Conservation (phyloP, 345 rosid genomes). For the Brassica carinata region DNA sequence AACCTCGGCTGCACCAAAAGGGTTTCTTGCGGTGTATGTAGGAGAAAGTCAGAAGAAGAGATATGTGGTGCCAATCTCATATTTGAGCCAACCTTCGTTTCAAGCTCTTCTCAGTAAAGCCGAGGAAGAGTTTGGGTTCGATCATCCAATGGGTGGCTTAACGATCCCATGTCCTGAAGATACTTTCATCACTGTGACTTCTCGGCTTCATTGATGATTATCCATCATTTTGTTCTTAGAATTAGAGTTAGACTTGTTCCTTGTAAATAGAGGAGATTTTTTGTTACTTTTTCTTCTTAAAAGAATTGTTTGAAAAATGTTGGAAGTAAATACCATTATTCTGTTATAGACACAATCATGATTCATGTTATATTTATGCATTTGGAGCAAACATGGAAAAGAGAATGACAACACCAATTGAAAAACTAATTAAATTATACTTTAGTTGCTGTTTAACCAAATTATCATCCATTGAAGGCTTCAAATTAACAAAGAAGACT, state of each 20-base stretch:
- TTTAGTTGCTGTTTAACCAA: slow-evolving; percentile 1
- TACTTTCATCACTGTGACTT: no score
- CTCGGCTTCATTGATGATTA: no score
- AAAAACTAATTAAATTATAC: neutral
- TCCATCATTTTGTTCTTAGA: neutral
- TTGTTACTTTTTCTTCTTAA: neutral
- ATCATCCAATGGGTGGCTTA: no score
- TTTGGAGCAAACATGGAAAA: neutral
- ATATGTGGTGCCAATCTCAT: no score
- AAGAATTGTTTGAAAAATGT: neutral
- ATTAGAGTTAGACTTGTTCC: neutral
- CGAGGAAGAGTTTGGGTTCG: no score
- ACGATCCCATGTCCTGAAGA: no score
- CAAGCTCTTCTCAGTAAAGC: no score
- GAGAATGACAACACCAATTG: neutral
- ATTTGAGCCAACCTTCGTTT: no score
- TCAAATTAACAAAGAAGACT: neutral
- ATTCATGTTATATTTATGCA: neutral
- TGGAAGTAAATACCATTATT: slow-evolving; percentile 1
- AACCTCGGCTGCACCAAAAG: no score
- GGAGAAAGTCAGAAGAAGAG: no score
- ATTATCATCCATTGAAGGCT: neutral
- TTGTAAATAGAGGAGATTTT: neutral
- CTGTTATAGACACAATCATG: neutral
- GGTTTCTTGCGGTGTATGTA: no score